Conservation (phyloP, 495 filamentous ascomycete species). For the Tuber brumale region DNA sequence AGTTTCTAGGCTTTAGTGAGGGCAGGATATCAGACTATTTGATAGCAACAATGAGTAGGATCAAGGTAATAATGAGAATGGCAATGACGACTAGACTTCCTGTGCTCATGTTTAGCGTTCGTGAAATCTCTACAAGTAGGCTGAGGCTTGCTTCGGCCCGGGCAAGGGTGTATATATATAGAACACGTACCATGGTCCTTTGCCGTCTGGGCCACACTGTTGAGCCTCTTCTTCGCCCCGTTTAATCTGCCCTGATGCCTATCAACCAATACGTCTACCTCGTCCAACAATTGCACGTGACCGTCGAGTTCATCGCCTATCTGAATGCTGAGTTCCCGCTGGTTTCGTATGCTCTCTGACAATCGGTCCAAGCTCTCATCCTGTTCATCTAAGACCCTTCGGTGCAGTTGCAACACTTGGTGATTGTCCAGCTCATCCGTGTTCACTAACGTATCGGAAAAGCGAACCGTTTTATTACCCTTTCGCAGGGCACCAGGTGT, state of each 20-base stretch:
- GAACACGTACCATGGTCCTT: slow-evolving; percentile 72
- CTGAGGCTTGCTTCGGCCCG: not conserved
- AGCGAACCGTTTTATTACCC: slow-evolving; percentile 76
- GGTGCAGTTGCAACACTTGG: slow-evolving; percentile 82
- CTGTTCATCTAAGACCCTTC: slow-evolving; percentile 70
- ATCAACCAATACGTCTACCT: slow-evolving; percentile 74
- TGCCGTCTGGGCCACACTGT: slow-evolving; percentile 62
- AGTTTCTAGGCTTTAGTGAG: not conserved
- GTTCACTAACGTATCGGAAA: slow-evolving; percentile 61
- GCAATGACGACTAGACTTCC: slow-evolving; percentile 54
- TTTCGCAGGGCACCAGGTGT: slow-evolving; percentile 32
- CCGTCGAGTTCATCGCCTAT: slow-evolving; percentile 94
- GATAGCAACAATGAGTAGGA: slow-evolving; percentile 69
- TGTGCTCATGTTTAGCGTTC: slow-evolving; percentile 9
- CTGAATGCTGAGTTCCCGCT: slow-evolving; percentile 86
- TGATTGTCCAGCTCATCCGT: slow-evolving; percentile 62
- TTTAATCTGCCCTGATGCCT: slow-evolving; percentile 69
- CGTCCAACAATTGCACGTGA: slow-evolving; percentile 81
- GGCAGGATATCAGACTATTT: slow-evolving; percentile 50
- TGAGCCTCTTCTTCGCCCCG: slow-evolving; percentile 63
- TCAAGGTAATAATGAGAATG: slow-evolving; percentile 66
- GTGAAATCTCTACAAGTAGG: not conserved
- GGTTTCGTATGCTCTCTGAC: slow-evolving; percentile 77
- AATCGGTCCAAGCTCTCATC: slow-evolving; percentile 87
- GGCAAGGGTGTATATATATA: not conserved